phyloP scores from a whole-genome alignment of 192 early-diverging fungal genomes.

The Backusella australiensis region DNA sequence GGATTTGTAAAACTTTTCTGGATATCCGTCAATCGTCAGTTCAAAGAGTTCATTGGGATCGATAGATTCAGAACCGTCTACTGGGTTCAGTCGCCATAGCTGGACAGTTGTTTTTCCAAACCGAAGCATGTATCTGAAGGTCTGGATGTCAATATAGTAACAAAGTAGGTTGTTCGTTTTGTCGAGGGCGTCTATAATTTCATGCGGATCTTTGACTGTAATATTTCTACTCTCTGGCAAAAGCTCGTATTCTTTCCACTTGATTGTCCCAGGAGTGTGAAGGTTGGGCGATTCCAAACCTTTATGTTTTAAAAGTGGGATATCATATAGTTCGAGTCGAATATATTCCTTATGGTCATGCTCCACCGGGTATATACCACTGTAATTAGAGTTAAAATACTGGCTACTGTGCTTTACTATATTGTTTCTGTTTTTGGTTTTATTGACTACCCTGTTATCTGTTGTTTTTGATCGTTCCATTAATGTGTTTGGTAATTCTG shows the following conservation, averaged over 20 bases:
- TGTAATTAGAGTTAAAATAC: neutral
- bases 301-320: neutral
- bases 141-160: neutral
- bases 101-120: constrained; percentile 1
- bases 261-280: neutral
- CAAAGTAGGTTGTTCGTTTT: neutral
- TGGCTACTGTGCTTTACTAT: neutral
- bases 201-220: neutral
- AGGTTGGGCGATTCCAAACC: neutral
- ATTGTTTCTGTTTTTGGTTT: neutral
- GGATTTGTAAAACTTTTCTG: neutral
- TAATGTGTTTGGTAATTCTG: neutral
- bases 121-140: neutral
- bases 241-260: neutral
- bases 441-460: neutral
- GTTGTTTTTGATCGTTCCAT: neutral
- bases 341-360: neutral
- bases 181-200: neutral
- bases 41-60: neutral
- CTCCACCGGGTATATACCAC: neutral
- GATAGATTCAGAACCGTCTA: neutral
- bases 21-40: neutral
- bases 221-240: neutral
- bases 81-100: neutral
- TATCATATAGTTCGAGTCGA: neutral